These are phyloP conservation scores for Adansonia rubrostipa DNA, from an alignment of 441 rosid species.

Conservation along the genomic window DNA sequence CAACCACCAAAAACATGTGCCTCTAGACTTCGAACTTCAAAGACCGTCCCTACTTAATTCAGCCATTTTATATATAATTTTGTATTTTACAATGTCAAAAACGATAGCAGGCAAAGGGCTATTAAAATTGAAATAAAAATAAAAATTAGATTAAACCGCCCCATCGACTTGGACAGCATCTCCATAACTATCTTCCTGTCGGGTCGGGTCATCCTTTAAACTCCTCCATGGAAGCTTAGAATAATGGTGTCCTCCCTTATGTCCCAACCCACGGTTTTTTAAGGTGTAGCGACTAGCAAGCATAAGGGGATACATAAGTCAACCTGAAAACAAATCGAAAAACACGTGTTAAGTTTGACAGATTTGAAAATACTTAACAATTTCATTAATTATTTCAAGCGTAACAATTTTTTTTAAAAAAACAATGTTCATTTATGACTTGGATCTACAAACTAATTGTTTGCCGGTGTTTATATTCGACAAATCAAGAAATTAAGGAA, in stretches of 20 bases:
- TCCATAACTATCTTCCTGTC: not conserved
- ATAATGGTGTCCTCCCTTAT: not conserved
- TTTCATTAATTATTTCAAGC: not conserved
- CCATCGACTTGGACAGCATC: not conserved
- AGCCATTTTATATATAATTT: not conserved
- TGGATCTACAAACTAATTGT: not conserved
- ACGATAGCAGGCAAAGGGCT: not conserved
- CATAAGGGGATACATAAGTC: slow-evolving; percentile 41
- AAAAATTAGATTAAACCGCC: not conserved
- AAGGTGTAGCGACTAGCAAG: slow-evolving; percentile 20
- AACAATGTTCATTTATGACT: not conserved
- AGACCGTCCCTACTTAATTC: not conserved
- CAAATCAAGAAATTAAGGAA: not conserved
- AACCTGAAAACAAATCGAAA: slow-evolving; percentile 37
- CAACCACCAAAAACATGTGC: slow-evolving; percentile 11
- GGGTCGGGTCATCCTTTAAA: not conserved
- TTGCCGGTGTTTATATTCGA: not conserved
- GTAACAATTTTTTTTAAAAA: not conserved
- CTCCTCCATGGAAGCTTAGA: not conserved
- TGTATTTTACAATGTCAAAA: not conserved
- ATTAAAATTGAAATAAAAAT: not conserved
- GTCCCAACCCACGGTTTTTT: slow-evolving; percentile 13
- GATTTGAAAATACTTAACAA: not conserved
- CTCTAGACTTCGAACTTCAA: not conserved
- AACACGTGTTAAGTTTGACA: not conserved